These are phyloP conservation scores for Rosa lucieae DNA, from an alignment of 306 rosid genomes.

Conservation along the genomic window DNA sequence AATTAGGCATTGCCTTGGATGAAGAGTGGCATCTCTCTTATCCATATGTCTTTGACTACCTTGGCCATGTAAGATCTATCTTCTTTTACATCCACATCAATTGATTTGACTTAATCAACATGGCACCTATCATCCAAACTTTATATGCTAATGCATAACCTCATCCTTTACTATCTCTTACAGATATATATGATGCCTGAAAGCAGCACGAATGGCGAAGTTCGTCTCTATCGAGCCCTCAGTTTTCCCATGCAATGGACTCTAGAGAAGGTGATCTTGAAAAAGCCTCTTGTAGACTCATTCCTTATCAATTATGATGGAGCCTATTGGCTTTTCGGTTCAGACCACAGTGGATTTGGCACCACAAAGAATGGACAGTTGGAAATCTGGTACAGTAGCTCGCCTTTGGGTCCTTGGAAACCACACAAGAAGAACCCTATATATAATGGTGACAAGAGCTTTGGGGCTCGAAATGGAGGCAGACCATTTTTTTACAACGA, in stretches of 20 bases:
- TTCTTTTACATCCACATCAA: background rate
- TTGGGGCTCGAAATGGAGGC: constrained; percentile 98
- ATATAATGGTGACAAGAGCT: constrained; percentile 68
- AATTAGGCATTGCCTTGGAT: constrained; percentile 79
- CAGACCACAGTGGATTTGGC: constrained; percentile 90
- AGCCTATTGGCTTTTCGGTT: constrained; percentile 90
- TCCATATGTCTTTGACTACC: constrained; percentile 77
- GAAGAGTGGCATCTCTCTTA: constrained; percentile 99
- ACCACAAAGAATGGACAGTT: constrained; percentile 80
- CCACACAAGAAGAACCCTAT: constrained; percentile 87
- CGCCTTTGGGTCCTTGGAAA: constrained; percentile 95
- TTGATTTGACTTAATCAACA: background rate
- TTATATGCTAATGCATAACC: background rate
- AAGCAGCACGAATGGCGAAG: constrained; percentile 75
- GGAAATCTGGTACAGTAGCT: constrained; percentile 85
- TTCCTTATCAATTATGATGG: constrained; percentile 55
- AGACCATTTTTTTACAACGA: constrained; percentile 80
- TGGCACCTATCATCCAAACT: background rate
- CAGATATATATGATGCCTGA: constrained; percentile 98
- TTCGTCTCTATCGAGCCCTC: constrained; percentile 83
- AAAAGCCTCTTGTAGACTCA: constrained; percentile 86
- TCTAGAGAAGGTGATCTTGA: constrained; percentile 69
- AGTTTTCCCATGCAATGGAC: constrained; percentile 85
- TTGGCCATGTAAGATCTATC: constrained; percentile 57
- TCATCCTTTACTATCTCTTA: constrained; percentile 14